Evolutionary conservation across 2,329 filamentous ascomycete genomes (phyloP).

Genomic region (Raffaelea albimanens): DNA sequence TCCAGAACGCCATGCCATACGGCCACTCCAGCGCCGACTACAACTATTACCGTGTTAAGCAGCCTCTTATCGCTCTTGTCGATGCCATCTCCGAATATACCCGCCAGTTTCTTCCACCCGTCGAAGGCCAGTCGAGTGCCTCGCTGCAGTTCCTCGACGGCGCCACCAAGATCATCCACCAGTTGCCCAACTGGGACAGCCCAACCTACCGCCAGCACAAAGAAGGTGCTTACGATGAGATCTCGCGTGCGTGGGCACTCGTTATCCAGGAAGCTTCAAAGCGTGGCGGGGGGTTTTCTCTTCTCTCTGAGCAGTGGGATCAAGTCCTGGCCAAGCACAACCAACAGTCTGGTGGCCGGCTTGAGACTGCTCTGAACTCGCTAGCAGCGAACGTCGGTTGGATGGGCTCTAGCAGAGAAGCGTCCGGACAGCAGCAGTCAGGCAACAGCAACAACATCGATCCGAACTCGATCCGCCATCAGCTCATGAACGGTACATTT

Average conservation of each 20-base stretch:
- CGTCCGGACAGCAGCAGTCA: slow-evolving; percentile 29
- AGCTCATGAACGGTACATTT: slow-evolving; percentile 52
- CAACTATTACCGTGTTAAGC: slow-evolving; percentile 85
- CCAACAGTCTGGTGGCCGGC: slow-evolving; percentile 70
- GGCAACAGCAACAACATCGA: slow-evolving; percentile 27
- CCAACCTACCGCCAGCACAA: slow-evolving; percentile 86
- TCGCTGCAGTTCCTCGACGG: slow-evolving; percentile 84
- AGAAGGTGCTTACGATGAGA: slow-evolving; percentile 91
- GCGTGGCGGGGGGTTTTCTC: slow-evolving; percentile 69
- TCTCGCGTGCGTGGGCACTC: slow-evolving; percentile 84
- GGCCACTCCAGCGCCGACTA: slow-evolving; percentile 83
- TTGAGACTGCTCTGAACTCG: slow-evolving; percentile 71
- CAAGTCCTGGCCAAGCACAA: slow-evolving; percentile 81
- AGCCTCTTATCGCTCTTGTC: slow-evolving; percentile 68
- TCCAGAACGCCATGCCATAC: slow-evolving; percentile 76
- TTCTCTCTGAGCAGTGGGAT: slow-evolving; percentile 90
- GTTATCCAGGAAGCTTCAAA: slow-evolving; percentile 89
- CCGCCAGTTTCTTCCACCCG: slow-evolving; percentile 86
- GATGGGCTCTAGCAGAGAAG: slow-evolving; percentile 56
- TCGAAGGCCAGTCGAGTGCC: slow-evolving; percentile 72
- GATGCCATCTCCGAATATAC: slow-evolving; percentile 92
- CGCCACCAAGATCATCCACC: slow-evolving; percentile 82
- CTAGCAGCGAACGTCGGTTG: slow-evolving; percentile 68
- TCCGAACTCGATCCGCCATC: slow-evolving; percentile 49
- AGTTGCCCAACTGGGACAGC: slow-evolving; percentile 83